Percentiles rank a stretch among this genome's conserved stretches.
These are phyloP conservation scores for Pyrenophora teres DNA, from an alignment of 2,329 filamentous ascomycete genomes.

Conservation along the genomic window DNA sequence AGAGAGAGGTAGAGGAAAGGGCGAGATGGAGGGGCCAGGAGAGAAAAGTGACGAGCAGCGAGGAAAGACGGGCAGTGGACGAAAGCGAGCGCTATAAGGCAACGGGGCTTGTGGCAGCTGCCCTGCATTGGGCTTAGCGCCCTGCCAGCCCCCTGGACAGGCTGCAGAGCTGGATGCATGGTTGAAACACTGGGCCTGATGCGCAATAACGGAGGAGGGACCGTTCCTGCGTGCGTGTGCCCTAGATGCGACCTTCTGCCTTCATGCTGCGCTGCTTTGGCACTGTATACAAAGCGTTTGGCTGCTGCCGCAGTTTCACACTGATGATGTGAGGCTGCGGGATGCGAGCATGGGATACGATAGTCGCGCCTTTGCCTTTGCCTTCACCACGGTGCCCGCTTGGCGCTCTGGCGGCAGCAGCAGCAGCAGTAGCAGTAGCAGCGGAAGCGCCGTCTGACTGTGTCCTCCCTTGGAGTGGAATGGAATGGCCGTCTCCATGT, in stretches of 20 bases:
- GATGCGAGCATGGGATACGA: not conserved
- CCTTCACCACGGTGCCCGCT: too few relatives aligned
- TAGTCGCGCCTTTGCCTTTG: not conserved
- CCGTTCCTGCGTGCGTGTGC: conserved; percentile 24
- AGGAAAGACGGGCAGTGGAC: conserved; percentile 58
- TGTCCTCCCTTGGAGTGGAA: too few relatives aligned
- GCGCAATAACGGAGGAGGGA: conserved; percentile 20
- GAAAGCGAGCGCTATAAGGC: conserved; percentile 25
- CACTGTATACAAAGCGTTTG: conserved; percentile 12
- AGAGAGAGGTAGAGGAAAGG: conserved; percentile 56
- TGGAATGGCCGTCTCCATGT: too few relatives aligned
- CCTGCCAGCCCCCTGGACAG: conserved; percentile 7
- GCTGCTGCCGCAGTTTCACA: conserved; percentile 2
- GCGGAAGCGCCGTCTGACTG: not conserved
- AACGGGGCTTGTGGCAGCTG: conserved; percentile 20
- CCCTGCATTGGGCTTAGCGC: conserved; percentile 20
- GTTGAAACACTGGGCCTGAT: conserved; percentile 33
- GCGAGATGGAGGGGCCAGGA: conserved; percentile 44
- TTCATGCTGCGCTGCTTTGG: not conserved
- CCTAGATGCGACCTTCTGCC: not conserved
- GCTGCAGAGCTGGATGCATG: conserved; percentile 19
- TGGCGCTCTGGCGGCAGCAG: too few relatives aligned
- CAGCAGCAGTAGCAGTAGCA: too few relatives aligned
- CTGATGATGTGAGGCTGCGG: not conserved
- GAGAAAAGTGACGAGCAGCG: conserved; percentile 50